Conservation (phyloP, 1,284 basidiomycete genomes). For the Heimioporus punctisporus region DNA sequence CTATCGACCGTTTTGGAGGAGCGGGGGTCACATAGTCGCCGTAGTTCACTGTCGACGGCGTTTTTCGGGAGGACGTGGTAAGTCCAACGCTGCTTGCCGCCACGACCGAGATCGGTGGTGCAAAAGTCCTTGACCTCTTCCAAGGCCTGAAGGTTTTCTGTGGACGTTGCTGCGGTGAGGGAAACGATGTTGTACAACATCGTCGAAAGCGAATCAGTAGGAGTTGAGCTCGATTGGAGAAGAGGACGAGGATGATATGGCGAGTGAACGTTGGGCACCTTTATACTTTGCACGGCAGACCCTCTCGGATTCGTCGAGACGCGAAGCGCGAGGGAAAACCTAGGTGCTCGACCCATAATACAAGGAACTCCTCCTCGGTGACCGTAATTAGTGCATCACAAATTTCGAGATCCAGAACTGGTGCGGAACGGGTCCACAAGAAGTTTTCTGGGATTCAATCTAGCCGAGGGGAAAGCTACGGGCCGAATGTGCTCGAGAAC, state of each 20-base stretch:
- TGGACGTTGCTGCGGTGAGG: conserved; percentile 45
- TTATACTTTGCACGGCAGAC: conserved; percentile 22
- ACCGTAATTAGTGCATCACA: conserved; percentile 24
- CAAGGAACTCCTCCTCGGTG: conserved; percentile 28
- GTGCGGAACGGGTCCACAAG: conserved; percentile 17
- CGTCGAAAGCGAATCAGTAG: not conserved
- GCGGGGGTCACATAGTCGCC: conserved; percentile 36
- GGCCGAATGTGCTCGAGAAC: conserved; percentile 20
- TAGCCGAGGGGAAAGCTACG: conserved; percentile 26
- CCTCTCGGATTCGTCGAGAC: conserved; percentile 11
- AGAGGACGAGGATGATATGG: conserved; percentile 16
- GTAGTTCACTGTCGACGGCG: conserved; percentile 47
- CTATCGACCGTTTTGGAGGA: conserved; percentile 45
- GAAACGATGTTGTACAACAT: conserved; percentile 41
- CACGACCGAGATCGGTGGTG: conserved; percentile 58
- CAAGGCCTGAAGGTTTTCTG: conserved; percentile 50
- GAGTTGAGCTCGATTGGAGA: conserved; percentile 4
- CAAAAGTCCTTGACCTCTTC: conserved; percentile 54
- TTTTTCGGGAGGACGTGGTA: conserved; percentile 55
- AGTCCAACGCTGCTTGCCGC: conserved; percentile 53
- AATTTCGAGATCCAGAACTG: conserved; percentile 19
- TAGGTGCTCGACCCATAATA: conserved; percentile 7
- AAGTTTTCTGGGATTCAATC: conserved; percentile 23
- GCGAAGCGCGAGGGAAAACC: conserved; percentile 8
- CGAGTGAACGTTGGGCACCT: conserved; percentile 4